Conservation (phyloP, 305 asterid genomes). For the Fraxinus xanthoxyloides region DNA sequence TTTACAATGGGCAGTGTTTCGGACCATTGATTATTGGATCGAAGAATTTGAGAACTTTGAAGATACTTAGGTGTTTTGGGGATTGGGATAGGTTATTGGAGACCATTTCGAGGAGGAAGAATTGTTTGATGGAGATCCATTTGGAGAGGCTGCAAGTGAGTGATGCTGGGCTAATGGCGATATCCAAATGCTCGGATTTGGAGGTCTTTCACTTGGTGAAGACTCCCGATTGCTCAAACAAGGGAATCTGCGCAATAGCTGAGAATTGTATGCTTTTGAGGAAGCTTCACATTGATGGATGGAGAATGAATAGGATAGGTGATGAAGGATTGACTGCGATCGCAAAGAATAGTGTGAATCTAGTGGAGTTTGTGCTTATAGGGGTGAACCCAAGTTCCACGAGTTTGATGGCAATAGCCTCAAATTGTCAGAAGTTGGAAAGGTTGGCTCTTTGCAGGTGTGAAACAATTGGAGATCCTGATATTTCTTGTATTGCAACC, state of each 20-base stretch:
- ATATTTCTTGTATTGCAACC: constrained; percentile 25
- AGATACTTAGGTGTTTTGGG: constrained; percentile 27
- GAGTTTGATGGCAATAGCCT: constrained; percentile 21
- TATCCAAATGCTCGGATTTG: constrained; percentile 24
- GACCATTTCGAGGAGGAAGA: constrained; percentile 10
- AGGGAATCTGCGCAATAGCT: constrained; percentile 24
- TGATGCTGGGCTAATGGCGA: constrained; percentile 22
- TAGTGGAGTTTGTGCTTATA: constrained; percentile 28
- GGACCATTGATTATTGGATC: constrained; percentile 28
- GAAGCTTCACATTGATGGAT: constrained; percentile 35
- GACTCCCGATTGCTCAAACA: constrained; percentile 24
- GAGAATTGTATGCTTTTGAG: constrained; percentile 27
- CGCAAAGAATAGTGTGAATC: constrained; percentile 25
- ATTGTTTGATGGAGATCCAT: constrained; percentile 28
- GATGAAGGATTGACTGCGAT: constrained; percentile 27
- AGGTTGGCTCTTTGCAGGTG: constrained; percentile 35
- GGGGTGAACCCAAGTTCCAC: constrained; percentile 27
- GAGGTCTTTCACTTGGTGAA: constrained; percentile 30
- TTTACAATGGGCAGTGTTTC: constrained; percentile 27
- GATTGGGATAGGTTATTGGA: constrained; percentile 30
- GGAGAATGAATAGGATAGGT: constrained; percentile 33
- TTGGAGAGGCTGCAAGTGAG: constrained; percentile 31
- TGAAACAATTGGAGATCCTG: constrained; percentile 29
- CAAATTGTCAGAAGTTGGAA: constrained; percentile 27
- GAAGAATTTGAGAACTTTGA: constrained; percentile 27